Evolutionary conservation across 2,329 filamentous ascomycete genomes (phyloP), one percentile per base, ranked within the genome.

Genomic region (Aspergillus udagawae): DNA sequence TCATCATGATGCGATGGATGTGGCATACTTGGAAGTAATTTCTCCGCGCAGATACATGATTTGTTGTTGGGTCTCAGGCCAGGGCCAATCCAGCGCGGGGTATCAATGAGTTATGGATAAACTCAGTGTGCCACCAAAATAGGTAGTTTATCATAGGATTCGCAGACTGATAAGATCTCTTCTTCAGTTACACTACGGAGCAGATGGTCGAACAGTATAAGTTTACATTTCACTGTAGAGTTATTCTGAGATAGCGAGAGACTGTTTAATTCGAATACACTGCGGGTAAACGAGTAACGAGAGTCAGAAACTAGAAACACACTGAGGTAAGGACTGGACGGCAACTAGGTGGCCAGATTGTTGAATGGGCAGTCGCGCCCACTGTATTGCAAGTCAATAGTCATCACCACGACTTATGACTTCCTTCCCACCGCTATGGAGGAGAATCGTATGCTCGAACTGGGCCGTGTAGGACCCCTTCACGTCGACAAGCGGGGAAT

Each of bases 401-500:
- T 83, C 81, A 17, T 76, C 73, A 25, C 82, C 80, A 47, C 80
- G 80, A 63, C 80, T 82, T 20, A 83, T 68, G 21, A 84, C 71
- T 63, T 84, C 82, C 62, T 83, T 83, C 44, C 67, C 63, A 27
- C 70, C 70, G 52, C 74, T 72, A 17, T 77, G 72, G 27, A 82
- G 67, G 32, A 83, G 56, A 50, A 82, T 73, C 0, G 81, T 83
- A 70, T 83, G 86, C 72, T 88, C 85, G 66, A 83, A 87, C 63
- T 88, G 86, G 9, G 85, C 85, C 4, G 82, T 80, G 66, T 86
- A 87, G 1, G 84, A 86, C 1, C 84, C 85, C 60, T 80, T 76
- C 45, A 83, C 68, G 61, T 88, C 85, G 35, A 79, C 73, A 27
- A 88, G 72, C 1, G 85, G 85, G 14, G 73, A 72, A 65, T 87